A percentile compares a stretch with the other conserved stretches of the same genome.
These are phyloP conservation scores for Carex parvula DNA, from an alignment of 176 grass and related monocot species.

Conservation along the genomic window DNA sequence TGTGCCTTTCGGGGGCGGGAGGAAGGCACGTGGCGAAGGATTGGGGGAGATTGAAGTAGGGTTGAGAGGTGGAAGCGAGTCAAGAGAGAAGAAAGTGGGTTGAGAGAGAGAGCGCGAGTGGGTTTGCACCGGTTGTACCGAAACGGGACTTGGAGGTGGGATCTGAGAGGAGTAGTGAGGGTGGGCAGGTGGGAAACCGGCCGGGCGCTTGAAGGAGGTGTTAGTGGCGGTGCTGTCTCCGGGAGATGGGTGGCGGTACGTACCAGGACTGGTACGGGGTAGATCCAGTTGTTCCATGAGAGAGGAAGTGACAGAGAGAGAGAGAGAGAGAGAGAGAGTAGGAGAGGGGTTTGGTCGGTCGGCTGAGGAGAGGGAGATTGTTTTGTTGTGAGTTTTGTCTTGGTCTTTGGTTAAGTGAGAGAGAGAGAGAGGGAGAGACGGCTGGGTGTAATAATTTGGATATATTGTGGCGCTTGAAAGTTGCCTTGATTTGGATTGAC, in stretches of 20 bases:
- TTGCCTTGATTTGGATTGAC: background rate
- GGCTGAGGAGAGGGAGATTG: constrained; percentile 24
- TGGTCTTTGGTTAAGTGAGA: background rate
- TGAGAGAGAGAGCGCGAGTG: constrained; percentile 78
- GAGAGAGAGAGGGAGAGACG: constrained; percentile 25
- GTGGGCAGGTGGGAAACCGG: constrained; percentile 35
- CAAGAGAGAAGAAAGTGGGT: constrained; percentile 68
- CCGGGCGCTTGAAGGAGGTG: constrained; percentile 7
- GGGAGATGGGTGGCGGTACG: constrained; percentile 2
- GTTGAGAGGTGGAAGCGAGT: constrained; percentile 50
- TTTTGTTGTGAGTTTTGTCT: constrained; percentile 7
- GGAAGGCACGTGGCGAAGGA: constrained; percentile 31
- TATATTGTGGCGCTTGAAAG: background rate
- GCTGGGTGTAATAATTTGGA: background rate
- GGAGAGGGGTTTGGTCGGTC: background rate
- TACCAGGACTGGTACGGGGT: background rate
- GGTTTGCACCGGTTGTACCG: background rate
- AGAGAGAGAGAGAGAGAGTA: background rate
- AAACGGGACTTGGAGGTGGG: constrained; percentile 17
- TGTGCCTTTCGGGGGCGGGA: constrained; percentile 60
- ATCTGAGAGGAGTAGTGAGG: constrained; percentile 51
- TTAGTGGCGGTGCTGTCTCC: background rate
- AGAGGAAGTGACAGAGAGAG: background rate
- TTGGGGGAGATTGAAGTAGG: constrained; percentile 37
- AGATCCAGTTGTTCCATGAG: constrained; percentile 28